phyloP scores from a whole-genome alignment of 441 rosid genomes.

The Eutrema salsugineum region DNA sequence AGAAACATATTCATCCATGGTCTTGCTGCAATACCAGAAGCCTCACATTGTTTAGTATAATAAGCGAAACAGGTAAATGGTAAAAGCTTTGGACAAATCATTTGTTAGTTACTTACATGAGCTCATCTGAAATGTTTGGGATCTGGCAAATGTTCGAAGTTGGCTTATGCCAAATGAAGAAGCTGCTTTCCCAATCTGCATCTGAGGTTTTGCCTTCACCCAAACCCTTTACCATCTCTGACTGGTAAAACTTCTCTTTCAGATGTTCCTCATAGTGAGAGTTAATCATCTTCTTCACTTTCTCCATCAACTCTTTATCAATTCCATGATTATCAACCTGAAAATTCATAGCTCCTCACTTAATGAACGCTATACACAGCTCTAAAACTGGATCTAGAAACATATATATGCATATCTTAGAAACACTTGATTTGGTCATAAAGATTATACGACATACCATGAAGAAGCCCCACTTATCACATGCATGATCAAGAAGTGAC shows the following conservation, averaged over 20 bases:
- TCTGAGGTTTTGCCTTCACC: slow-evolving; percentile 37
- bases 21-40: slow-evolving; percentile 45
- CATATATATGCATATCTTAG: background rate
- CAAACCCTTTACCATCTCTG: slow-evolving; percentile 54
- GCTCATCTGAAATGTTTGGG: slow-evolving; percentile 56
- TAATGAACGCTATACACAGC: background rate
- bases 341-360: background rate
- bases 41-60: background rate
- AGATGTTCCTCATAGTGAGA: slow-evolving; percentile 62
- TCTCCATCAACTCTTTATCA: slow-evolving; percentile 62
- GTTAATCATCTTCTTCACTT: slow-evolving; percentile 63
- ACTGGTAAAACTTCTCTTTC: slow-evolving; percentile 58
- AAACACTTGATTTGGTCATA: background rate
- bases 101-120: slow-evolving; percentile 40
- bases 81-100: background rate
- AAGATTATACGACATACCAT: slow-evolving; percentile 47
- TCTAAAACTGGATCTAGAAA: background rate
- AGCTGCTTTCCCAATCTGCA: slow-evolving; percentile 81
- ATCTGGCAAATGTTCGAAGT: slow-evolving; percentile 56
- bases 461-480: slow-evolving; percentile 93
- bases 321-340: slow-evolving; percentile 88
- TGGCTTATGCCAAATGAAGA: slow-evolving; percentile 73
- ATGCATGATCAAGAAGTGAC: slow-evolving; percentile 72
- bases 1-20: slow-evolving; percentile 66
- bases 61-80: background rate